Conservation (phyloP, 2,329 filamentous ascomycete species). For the Penicillium sp. region DNA sequence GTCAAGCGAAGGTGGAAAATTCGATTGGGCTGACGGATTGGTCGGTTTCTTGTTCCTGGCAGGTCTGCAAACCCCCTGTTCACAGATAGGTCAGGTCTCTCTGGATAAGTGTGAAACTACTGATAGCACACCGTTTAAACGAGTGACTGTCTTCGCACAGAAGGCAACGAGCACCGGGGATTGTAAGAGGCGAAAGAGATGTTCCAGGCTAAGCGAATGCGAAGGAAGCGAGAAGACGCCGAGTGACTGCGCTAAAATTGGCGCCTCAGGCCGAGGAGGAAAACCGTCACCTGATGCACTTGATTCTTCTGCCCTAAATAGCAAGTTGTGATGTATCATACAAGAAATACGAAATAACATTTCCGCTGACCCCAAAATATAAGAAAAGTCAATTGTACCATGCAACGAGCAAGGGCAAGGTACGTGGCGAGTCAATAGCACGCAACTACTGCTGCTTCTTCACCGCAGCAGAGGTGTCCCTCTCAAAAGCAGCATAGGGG, state of each 20-base stretch:
- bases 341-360: constrained; percentile 12
- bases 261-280: constrained; percentile 9
- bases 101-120: neutral
- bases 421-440: constrained; percentile 5
- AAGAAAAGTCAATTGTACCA: constrained; percentile 11
- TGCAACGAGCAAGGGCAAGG: constrained; percentile 11
- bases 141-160: constrained; percentile 13
- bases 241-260: constrained; percentile 15
- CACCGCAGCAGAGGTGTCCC: constrained; percentile 85
- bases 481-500: constrained; percentile 92
- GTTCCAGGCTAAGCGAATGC: constrained; percentile 11
- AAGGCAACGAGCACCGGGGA: constrained; percentile 6
- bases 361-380: constrained; percentile 9
- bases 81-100: neutral
- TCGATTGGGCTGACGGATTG: constrained; percentile 3
- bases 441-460: constrained; percentile 66
- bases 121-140: constrained; percentile 8
- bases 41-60: constrained; percentile 7
- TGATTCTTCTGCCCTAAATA: constrained; percentile 14
- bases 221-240: constrained; percentile 16
- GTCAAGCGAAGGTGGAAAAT: neutral
- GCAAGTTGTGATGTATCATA: constrained; percentile 24
- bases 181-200: neutral
- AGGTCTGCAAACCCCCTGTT: constrained; percentile 8
- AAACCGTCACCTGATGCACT: constrained; percentile 22